These are phyloP conservation scores for Sarocladium brachiariae DNA, from an alignment of 2,329 filamentous ascomycete species.

Conservation along the genomic window DNA sequence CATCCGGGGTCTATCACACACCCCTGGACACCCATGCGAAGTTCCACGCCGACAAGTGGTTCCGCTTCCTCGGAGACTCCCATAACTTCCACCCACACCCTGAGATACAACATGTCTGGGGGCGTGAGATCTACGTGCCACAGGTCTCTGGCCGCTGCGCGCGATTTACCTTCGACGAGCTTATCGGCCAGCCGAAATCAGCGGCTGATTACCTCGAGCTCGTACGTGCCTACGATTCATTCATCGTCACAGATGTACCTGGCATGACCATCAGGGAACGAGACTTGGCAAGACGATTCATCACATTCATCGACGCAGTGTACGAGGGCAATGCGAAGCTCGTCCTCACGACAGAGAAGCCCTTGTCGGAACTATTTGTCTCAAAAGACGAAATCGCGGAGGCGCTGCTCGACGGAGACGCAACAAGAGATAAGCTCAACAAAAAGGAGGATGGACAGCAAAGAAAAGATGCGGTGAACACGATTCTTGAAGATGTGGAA, in stretches of 20 bases:
- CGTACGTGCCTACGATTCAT: conserved; percentile 82
- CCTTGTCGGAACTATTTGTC: conserved; percentile 79
- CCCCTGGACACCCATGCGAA: conserved; percentile 72
- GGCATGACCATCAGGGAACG: conserved; percentile 83
- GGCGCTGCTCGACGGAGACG: conserved; percentile 42
- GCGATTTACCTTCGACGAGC: conserved; percentile 86
- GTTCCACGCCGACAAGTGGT: conserved; percentile 89
- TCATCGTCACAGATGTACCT: conserved; percentile 85
- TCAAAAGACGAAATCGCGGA: conserved; percentile 62
- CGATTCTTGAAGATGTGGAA: conserved; percentile 81
- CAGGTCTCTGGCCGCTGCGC: conserved; percentile 81
- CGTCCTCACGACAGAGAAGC: conserved; percentile 83
- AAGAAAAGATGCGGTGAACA: conserved; percentile 65
- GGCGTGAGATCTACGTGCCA: conserved; percentile 80
- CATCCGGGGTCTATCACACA: conserved; percentile 89
- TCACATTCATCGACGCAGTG: conserved; percentile 94
- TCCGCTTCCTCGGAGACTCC: conserved; percentile 84
- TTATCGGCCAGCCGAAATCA: conserved; percentile 81
- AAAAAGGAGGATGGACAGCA: conserved; percentile 21
- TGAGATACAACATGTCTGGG: conserved; percentile 83
- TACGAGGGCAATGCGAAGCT: conserved; percentile 93
- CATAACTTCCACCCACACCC: conserved; percentile 67
- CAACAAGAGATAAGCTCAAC: conserved; percentile 19
- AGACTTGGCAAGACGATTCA: conserved; percentile 86
- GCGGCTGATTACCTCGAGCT: conserved; percentile 95